phyloP scores from a whole-genome alignment of 75 land plant species.

The Chamaecyparis obtusa region DNA sequence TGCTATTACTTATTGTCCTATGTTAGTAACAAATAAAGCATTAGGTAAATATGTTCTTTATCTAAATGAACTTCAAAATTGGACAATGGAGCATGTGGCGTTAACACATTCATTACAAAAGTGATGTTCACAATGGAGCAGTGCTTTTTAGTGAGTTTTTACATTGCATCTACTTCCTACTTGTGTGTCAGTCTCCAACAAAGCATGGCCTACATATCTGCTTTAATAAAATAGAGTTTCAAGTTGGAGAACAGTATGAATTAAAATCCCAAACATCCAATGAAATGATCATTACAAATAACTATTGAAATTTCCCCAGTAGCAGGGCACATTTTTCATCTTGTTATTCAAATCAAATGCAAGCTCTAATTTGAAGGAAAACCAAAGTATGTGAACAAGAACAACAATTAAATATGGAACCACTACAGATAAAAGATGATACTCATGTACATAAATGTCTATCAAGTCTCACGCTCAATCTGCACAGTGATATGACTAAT shows the following conservation, averaged over 20 bases:
- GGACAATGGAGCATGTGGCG: too few relatives aligned
- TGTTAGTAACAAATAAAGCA: too few relatives aligned
- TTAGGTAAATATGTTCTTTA: background rate
- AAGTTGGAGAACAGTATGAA: background rate
- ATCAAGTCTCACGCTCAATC: conserved; percentile 52
- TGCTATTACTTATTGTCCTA: background rate
- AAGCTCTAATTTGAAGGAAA: background rate
- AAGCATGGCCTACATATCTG: background rate
- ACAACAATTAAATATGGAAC: background rate
- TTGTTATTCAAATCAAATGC: background rate
- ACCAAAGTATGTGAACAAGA: background rate
- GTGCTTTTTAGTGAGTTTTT: background rate
- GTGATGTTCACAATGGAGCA: too few relatives aligned
- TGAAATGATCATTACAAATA: background rate
- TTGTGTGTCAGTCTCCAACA: background rate
- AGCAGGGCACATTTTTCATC: background rate
- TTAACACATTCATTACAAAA: background rate
- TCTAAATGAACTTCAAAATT: background rate
- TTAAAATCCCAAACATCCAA: background rate
- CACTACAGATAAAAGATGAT: background rate
- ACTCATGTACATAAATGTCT: background rate
- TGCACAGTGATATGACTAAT: conserved; percentile 92
- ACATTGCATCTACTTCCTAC: background rate
- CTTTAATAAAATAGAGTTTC: background rate
- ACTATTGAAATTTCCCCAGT: background rate